Evolutionary conservation across 2,329 filamentous ascomycete genomes (phyloP).

Genomic region (Aspergillus carbonarius): DNA sequence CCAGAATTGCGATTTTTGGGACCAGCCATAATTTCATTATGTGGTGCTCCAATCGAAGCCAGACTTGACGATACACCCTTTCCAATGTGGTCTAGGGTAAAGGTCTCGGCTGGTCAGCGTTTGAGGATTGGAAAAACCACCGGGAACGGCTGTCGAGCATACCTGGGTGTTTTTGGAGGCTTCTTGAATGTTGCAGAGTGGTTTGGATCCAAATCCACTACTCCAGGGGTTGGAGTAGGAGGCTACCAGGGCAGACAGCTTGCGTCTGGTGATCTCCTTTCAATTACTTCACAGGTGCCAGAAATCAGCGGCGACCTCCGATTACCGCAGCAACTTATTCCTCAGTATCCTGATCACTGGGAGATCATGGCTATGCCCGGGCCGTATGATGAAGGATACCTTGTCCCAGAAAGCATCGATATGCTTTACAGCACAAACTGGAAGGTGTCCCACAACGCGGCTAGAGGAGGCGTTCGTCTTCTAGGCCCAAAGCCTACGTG

Average conservation of each 20-base stretch:
- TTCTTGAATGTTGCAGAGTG: conserved; percentile 56
- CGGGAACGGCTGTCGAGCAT: conserved; percentile 56
- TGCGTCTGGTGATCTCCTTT: conserved; percentile 54
- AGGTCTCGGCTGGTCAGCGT: conserved; percentile 51
- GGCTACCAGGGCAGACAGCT: conserved; percentile 60
- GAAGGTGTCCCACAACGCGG: conserved; percentile 62
- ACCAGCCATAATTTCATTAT: conserved; percentile 56
- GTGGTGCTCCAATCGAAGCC: conserved; percentile 55
- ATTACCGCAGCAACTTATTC: conserved; percentile 49
- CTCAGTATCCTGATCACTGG: conserved; percentile 52
- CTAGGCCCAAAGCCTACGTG: conserved; percentile 59
- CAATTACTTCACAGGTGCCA: conserved; percentile 44
- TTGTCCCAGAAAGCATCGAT: conserved; percentile 53
- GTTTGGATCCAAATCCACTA: conserved; percentile 61
- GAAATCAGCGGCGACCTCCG: conserved; percentile 31
- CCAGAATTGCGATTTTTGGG: conserved; percentile 59
- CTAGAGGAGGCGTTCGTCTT: conserved; percentile 60
- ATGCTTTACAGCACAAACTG: conserved; percentile 59
- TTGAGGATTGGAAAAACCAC: conserved; percentile 57
- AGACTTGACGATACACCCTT: conserved; percentile 51
- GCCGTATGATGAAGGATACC: conserved; percentile 57
- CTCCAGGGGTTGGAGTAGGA: conserved; percentile 57
- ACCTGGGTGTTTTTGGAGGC: conserved; percentile 59
- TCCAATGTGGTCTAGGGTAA: conserved; percentile 57
- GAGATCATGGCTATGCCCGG: conserved; percentile 56